phyloP scores from a whole-genome alignment of 441 rosid genomes.

The Capsella rubella region DNA sequence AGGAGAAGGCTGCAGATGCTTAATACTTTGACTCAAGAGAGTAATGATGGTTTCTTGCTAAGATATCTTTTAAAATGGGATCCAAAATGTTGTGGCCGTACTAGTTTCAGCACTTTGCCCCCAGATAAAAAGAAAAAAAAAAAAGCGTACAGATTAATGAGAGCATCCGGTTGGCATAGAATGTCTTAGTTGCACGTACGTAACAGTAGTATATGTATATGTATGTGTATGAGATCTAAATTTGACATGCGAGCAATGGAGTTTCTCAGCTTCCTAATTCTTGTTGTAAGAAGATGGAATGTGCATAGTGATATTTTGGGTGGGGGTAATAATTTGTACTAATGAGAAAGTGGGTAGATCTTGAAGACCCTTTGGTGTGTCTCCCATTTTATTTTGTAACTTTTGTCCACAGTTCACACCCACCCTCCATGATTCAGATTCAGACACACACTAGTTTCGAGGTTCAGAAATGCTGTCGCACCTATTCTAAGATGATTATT shows the following conservation, averaged over 20 bases:
- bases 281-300: conserved; percentile 4
- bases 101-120: conserved; percentile 18
- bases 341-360: conserved; percentile 15
- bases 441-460: conserved; percentile 20
- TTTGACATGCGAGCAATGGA: conserved; percentile 16
- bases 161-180: conserved; percentile 29
- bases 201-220: conserved; percentile 10
- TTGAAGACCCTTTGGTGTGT: conserved; percentile 39
- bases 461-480: conserved; percentile 19
- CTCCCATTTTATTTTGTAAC: conserved; percentile 8
- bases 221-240: conserved; percentile 15
- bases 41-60: not conserved
- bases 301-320: not conserved
- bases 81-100: conserved; percentile 28
- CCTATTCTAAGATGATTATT: conserved; percentile 21
- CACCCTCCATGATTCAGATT: conserved; percentile 25
- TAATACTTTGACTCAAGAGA: conserved; percentile 59
- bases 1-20: conserved; percentile 73
- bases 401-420: conserved; percentile 34
- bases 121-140: not conserved
- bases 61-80: not conserved
- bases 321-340: not conserved
- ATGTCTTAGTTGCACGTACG: conserved; percentile 25
- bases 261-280: not conserved
- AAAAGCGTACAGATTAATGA: conserved; percentile 31